Evolutionary conservation across 352 stramenopile genomes (phyloP).

Genomic region (Plasmopara muralis): DNA sequence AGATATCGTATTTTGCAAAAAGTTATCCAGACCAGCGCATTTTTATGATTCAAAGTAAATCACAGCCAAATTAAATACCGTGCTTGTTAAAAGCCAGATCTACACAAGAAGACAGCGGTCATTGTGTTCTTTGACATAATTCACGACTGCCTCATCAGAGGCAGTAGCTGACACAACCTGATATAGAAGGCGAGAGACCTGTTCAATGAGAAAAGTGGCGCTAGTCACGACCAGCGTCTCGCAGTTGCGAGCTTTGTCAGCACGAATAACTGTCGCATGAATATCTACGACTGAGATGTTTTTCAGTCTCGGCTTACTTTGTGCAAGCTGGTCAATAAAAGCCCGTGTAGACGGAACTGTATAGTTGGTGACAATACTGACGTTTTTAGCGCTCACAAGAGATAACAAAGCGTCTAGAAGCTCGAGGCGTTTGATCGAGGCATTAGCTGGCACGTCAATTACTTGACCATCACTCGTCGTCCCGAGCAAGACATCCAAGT

Average conservation of each 20-base stretch:
- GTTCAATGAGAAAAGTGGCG: constrained; percentile 9
- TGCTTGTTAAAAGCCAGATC: background rate
- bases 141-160: constrained; percentile 16
- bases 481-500: constrained; percentile 24
- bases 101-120: constrained; percentile 13
- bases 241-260: constrained; percentile 13
- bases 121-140: constrained; percentile 26
- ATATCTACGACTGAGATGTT: constrained; percentile 15
- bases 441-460: constrained; percentile 15
- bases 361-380: constrained; percentile 25
- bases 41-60: no score
- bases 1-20: no score
- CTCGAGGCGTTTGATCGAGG: constrained; percentile 11
- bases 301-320: constrained; percentile 4
- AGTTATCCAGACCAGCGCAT: no score
- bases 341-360: constrained; percentile 17
- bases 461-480: constrained; percentile 8
- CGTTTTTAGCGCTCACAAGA: constrained; percentile 18
- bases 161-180: constrained; percentile 12
- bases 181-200: constrained; percentile 19
- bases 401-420: constrained; percentile 16
- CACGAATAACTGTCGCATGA: background rate
- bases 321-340: constrained; percentile 9
- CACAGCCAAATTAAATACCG: no score
- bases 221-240: constrained; percentile 25